Evolutionary conservation across 2,329 filamentous ascomycete species (phyloP), one percentile per base, ranked within the genome.

Genomic region (Colletotrichum karsti): DNA sequence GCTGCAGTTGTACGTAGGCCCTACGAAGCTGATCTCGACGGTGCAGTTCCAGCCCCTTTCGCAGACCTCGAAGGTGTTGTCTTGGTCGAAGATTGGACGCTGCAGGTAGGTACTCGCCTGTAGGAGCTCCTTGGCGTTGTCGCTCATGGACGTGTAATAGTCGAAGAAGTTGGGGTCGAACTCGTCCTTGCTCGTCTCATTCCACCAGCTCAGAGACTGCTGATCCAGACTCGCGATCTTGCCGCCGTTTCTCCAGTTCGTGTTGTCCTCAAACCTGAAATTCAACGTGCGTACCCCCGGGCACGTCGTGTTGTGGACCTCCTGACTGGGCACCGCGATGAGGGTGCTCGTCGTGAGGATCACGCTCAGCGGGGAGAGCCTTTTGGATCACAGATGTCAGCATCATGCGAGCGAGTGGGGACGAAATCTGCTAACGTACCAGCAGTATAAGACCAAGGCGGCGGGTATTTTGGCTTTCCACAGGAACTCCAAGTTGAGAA

Each of bases 321-420:
- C 74, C 18, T 58, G 72, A 54, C 77, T 61, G 70, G 78, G 70
- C 4, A 69, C 54, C 1, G 66, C 64, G 15, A 70, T 48, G n/a
- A 81, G 73, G 4, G 78, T 77, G 42, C 76, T 77, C 20, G 78
- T 76, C 4, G 78, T 78, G 56, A 84, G 76, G 44, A 81, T 78
- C 13, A 80, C 77, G 12, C 78, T 72, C 3, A 81, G 68, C 2
- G 78, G 79, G 10, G 77, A 78, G 13, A 44, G 30, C 46, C 46
- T 54, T 42, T 15, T n/a, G 13, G n/a, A 6, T 5, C 3, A 10
- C 13, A 6, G 0, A 2, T 24, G 50, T 42, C 4, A 53, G 18
- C 4, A 3, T 6, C 10, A n/a, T 26, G 20, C 5, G 33, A 35
- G 4, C 15, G 1, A 20, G 5, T 5, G 7, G 3, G 1, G 33